These are phyloP conservation scores for Leccinum fibrillosum DNA, from an alignment of 768 basidiomycete species.

Conservation along the genomic window DNA sequence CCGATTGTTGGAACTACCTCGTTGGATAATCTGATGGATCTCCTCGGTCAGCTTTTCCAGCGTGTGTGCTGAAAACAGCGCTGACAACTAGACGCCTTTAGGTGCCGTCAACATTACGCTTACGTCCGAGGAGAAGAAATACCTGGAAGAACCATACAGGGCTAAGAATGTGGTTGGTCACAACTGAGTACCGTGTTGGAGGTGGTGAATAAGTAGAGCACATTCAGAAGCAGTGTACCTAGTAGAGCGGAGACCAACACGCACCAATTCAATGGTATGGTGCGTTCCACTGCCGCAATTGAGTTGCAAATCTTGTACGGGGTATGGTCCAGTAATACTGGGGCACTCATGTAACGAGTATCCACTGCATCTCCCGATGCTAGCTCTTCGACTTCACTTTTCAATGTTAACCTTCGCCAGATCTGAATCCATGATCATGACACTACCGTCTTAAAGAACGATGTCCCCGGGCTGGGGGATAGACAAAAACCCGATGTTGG, in stretches of 20 bases:
- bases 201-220: neutral
- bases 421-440: too few species aligned
- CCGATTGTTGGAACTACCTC: conserved; percentile 10
- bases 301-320: too few species aligned
- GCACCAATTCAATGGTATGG: neutral
- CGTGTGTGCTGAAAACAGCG: neutral
- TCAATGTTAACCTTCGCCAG: too few species aligned
- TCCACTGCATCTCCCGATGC: too few species aligned
- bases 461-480: too few species aligned
- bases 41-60: conserved; percentile 1
- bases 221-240: neutral
- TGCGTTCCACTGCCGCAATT: neutral
- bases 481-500: too few species aligned
- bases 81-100: neutral
- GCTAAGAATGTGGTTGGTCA: conserved; percentile 42
- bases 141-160: conserved; percentile 9
- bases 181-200: conserved; percentile 13
- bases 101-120: conserved; percentile 6
- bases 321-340: too few species aligned
- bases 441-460: too few species aligned
- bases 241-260: neutral
- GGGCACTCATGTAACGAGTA: too few species aligned
- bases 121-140: conserved; percentile 9
- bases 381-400: too few species aligned
- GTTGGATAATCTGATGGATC: conserved; percentile 7